Base-by-base conservation (phyloP, 2,329 filamentous ascomycete genomes). In the Penicillium sp. region DNA sequence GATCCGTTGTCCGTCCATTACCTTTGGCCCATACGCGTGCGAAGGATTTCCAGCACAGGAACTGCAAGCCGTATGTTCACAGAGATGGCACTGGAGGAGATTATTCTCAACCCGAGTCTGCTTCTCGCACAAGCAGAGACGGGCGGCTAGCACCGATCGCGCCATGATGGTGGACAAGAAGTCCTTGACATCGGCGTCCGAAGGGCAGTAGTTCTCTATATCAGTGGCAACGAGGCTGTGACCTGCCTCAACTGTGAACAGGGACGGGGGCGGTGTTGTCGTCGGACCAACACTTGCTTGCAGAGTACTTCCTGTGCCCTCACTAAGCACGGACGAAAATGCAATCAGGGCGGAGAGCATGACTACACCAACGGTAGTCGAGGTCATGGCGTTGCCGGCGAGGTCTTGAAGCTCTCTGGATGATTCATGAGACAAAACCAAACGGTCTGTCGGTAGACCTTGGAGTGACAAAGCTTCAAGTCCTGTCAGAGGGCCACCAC, bases 331-430 rank as follows among this genome's bases (percentile, higher is more conserved):
- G 63, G 64, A 48, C 4, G 68, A 65, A 54, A 61, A 71, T 24
- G 72, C 68, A 37, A 86, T 80, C 1, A 93, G 70, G 0, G 84
- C 81, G 1, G 84, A 77, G 2, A 90, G 65, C 1, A 90, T 80
- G 0, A 84, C 82, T 1, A 83, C 79, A 3, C 87, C 88, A 10
- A 92, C 84, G 1, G 91, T 87, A 0, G 90, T 89, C 0, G 85
- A 85, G 1, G 84, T 86, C 90, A 93, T 93, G 0, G 90, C 90
- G 69, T 95, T 93, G 0, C 90, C 90, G 2, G 88, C 89, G 2
- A 93, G 76, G 61, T 91, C 85, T 60, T 87, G 84, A 2, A 90
- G 76, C 19, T 92, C 77, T 1, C 75, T 71, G 47, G 87, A 79
- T 0, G 80, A 82, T 64, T 93, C 87, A 9, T 81, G 81, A 0